Evolutionary conservation across 768 basidiomycete genomes (phyloP).

Genomic region (Myochromella boudieri): DNA sequence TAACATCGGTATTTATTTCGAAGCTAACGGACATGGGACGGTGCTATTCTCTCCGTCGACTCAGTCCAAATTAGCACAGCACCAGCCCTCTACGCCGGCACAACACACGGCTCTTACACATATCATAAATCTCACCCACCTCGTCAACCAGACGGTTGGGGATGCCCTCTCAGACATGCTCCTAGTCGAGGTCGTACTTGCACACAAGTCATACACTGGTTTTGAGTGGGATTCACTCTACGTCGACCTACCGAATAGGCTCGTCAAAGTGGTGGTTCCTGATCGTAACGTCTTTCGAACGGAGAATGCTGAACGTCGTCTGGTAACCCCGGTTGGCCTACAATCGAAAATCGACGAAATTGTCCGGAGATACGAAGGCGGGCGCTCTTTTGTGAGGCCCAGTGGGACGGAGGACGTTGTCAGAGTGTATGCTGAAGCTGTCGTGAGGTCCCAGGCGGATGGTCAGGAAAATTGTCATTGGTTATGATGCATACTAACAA

Average conservation of each 20-base stretch:
- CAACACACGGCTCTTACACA: conserved; percentile 80
- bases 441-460: conserved; percentile 69
- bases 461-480: conserved; percentile 43
- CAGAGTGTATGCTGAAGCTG: conserved; percentile 94
- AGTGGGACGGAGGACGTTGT: conserved; percentile 99
- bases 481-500: background rate
- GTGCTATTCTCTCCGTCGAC: conserved; percentile 88
- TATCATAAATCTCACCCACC: conserved; percentile 70
- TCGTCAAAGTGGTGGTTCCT: conserved; percentile 88
- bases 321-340: conserved; percentile 77
- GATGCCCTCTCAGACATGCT: conserved; percentile 96
- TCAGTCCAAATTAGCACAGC: conserved; percentile 53
- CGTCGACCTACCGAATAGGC: conserved; percentile 88
- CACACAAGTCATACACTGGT: conserved; percentile 83
- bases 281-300: conserved; percentile 87
- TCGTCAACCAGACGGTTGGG: conserved; percentile 98
- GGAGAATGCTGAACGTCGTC: conserved; percentile 87
- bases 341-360: conserved; percentile 84
- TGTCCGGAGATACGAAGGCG: conserved; percentile 74
- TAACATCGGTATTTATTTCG: conserved; percentile 97
- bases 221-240: conserved; percentile 93
- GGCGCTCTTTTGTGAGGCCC: conserved; percentile 91
- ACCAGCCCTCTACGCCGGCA: conserved; percentile 78
- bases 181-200: conserved; percentile 88
- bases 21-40: conserved; percentile 98